Base-by-base conservation (phyloP, 768 basidiomycete genomes). In the Tylopilus subfusipes region DNA sequence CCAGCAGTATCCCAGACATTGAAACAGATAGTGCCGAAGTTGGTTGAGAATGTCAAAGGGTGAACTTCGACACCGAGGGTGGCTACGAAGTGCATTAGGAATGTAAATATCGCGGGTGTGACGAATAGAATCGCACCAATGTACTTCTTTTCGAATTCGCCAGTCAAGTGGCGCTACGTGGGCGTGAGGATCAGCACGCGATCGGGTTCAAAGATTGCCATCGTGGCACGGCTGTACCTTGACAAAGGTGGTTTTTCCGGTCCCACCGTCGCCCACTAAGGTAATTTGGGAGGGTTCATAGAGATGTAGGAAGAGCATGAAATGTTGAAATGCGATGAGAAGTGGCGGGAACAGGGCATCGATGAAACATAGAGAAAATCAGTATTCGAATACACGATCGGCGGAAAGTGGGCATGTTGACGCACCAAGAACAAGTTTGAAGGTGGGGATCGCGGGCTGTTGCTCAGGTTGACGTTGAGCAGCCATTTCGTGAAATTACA, bases 121-220 rank as follows among this genome's bases (percentile, higher is more conserved):
- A 42, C 19, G 38, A 40, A 48, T 44, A 50, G 39, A 55, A 34
- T 67, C 88, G 54, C 73, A 95, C 93, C 95, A 57, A 96, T 96
- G 76, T 97, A 98, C 75, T 99, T 99, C 84, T 99, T 99, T 79
- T 99, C 96, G 73, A 99, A 98, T 83, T 98, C 96, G 72, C 96
- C 96, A 61, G 94, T 97, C 84, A 96, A 85, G 77, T 98, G 95
- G 73, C 93, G 92, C 92, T 93, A 68, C 42, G 65, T 59, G 64
- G 68, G 59, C 53, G 48, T 30, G 36, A 57, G 65, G 75, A 86
- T 88, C 82, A 84, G 79, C 58, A 76, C 69, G 66, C 75, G 82
- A 86, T 85, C 79, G 63, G 48, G 42, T 54, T 43, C 52, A 50
- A 59, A 50, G 22, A 63, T 60, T 61, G 46, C 52, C 52, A 48